A percentile compares a stretch with the other conserved stretches of the same genome.
Conservation (phyloP, 352 stramenopile species). For the Phytopythium chamaehyphon region DNA sequence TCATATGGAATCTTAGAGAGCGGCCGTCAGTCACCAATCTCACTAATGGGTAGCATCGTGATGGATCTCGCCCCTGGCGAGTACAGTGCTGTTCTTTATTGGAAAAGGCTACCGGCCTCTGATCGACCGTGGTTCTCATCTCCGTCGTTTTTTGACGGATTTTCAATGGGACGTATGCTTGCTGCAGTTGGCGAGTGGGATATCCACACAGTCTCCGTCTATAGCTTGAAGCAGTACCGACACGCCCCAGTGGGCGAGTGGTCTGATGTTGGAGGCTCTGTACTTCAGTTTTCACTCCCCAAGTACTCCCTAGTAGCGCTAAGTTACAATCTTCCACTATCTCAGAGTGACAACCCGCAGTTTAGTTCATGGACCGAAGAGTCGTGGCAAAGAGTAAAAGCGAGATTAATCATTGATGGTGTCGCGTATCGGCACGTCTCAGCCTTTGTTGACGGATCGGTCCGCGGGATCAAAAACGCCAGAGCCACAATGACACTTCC, state of each 20-base stretch:
- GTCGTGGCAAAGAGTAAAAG: slow-evolving; percentile 54
- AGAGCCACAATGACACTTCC: slow-evolving; percentile 61
- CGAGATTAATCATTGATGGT: slow-evolving; percentile 60
- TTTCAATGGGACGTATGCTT: slow-evolving; percentile 62
- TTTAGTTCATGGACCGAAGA: slow-evolving; percentile 46
- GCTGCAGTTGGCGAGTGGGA: slow-evolving; percentile 44
- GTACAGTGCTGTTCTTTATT: slow-evolving; percentile 54
- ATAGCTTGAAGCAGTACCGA: slow-evolving; percentile 43
- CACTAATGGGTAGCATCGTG: slow-evolving; percentile 55
- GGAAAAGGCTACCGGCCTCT: slow-evolving; percentile 45
- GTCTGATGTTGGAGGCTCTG: slow-evolving; percentile 74
- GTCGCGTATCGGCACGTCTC: slow-evolving; percentile 64
- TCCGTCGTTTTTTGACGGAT: slow-evolving; percentile 55
- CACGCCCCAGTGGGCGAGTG: slow-evolving; percentile 31
- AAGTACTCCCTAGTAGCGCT: slow-evolving; percentile 51
- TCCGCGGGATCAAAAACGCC: slow-evolving; percentile 71
- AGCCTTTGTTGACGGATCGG: slow-evolving; percentile 56
- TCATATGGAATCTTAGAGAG: slow-evolving; percentile 56
- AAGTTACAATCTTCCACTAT: slow-evolving; percentile 71
- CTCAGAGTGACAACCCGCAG: slow-evolving; percentile 67
- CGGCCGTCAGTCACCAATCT: slow-evolving; percentile 47
- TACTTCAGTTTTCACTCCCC: slow-evolving; percentile 65
- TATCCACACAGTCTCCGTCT: slow-evolving; percentile 49
- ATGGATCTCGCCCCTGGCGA: slow-evolving; percentile 62
- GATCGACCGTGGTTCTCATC: slow-evolving; percentile 61